Evolutionary conservation across 2,329 filamentous ascomycete genomes (phyloP), one percentile per base, ranked within the genome.

Genomic region (Dactylella cylindrospora): DNA sequence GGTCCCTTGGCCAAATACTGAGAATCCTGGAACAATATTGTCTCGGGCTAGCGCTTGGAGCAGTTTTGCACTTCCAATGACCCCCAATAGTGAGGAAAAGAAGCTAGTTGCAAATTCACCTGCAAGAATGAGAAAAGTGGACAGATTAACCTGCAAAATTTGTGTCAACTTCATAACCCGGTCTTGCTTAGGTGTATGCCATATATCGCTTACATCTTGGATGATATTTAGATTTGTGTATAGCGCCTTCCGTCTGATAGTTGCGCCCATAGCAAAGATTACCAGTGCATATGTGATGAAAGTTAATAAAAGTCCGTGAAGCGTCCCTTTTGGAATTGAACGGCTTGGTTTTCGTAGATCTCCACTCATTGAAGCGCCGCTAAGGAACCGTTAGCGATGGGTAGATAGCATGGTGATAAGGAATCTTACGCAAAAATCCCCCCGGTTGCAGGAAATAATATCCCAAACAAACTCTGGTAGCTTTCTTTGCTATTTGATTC

Each of bases 281-380:
- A 94, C 88, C 20, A 89, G 68, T 5, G 86, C 75, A 70, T 95
- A 95, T 4, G 85, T 78, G 50, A 85, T 71, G 67, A 94, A 87
- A 0, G 89, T 95, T 19, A 89, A 79, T 8, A 81, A 74, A 71
- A 91, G 81, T 2, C 88, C 88, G 73, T 83, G 86, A 1, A 94
- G 74, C 0, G 89, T 94, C n/a, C 89, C 89, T 64, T 82, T 84
- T 0, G 89, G 89, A 47, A 95, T 95, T 1, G 88, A 82, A 71
- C 84, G 88, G 76, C 87, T 91, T 0, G 89, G 89, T 65, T 89
- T 84, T 64, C 81, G 85, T 43, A 95, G 73, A 70, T 95, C 88
- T 13, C 89, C 89, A 5, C 88, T 94, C 89, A 95, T 94, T 67
- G 87, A 91, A 5, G 89, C 89, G 13, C 90, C 90, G 17, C 38